Percentiles rank a stretch among this genome's conserved stretches.
These are phyloP conservation scores for Phytophthora quininea DNA, from an alignment of 352 stramenopile genomes.

Conservation along the genomic window DNA sequence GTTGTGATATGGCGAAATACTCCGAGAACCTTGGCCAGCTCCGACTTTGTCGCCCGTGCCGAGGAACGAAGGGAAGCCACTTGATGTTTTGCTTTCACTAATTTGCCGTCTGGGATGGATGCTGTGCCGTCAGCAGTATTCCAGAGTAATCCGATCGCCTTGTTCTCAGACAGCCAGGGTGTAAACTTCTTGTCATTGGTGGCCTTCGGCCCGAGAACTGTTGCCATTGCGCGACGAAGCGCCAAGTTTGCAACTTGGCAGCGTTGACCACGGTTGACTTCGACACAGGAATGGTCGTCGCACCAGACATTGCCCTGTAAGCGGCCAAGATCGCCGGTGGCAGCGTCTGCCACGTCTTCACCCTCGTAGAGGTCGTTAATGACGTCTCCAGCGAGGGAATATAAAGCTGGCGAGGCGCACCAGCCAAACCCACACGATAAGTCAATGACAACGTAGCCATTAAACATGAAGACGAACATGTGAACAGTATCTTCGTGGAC, in stretches of 20 bases:
- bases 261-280: conserved; percentile 14
- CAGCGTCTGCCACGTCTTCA: background rate
- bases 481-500: conserved; percentile 11
- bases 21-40: conserved; percentile 2
- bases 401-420: conserved; percentile 21
- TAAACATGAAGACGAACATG: conserved; percentile 22
- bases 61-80: background rate
- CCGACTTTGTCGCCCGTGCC: background rate
- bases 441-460: conserved; percentile 18
- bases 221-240: conserved; percentile 6
- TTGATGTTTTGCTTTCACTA: background rate
- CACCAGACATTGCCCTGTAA: conserved; percentile 28
- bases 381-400: conserved; percentile 5
- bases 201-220: conserved; percentile 5
- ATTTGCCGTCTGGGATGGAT: conserved; percentile 4
- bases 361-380: background rate
- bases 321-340: background rate
- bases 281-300: conserved; percentile 21
- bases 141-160: background rate
- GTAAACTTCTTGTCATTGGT: conserved; percentile 26
- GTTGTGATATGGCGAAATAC: conserved; percentile 3
- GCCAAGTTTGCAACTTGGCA: background rate
- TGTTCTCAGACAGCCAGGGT: background rate
- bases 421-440: conserved; percentile 12
- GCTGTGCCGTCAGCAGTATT: background rate